These are phyloP conservation scores for Juglanconis oblonga DNA, from an alignment of 2,329 filamentous ascomycete genomes.

Conservation along the genomic window DNA sequence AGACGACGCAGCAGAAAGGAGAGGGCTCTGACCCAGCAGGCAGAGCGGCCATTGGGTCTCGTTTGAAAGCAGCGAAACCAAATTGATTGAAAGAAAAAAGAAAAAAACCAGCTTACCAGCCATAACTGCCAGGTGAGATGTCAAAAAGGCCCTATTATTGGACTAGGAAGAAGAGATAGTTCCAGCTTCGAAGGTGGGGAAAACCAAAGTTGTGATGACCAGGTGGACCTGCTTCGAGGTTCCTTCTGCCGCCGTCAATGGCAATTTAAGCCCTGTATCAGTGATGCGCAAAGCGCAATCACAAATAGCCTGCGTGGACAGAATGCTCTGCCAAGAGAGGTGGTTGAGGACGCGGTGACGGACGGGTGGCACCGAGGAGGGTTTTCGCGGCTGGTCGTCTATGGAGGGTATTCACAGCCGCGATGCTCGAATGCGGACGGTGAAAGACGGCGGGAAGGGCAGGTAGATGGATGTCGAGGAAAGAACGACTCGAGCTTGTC, in stretches of 20 bases:
- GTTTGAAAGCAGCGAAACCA: not conserved
- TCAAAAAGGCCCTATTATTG: not conserved
- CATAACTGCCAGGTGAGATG: not conserved
- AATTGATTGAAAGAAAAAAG: not conserved
- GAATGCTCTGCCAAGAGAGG: not conserved
- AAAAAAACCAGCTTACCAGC: not conserved
- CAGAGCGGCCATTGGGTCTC: not conserved
- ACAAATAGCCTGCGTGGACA: not conserved
- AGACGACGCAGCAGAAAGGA: too few species aligned
- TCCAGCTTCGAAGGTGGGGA: not conserved
- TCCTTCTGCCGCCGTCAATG: not conserved
- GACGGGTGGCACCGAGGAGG: too few species aligned
- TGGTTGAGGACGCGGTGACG: not conserved
- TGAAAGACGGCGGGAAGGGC: not conserved
- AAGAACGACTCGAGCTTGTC: constrained; percentile 20
- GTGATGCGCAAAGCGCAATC: not conserved
- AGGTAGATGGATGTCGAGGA: not conserved
- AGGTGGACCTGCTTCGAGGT: not conserved
- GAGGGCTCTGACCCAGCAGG: not conserved
- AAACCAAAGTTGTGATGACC: too few species aligned
- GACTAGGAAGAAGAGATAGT: not conserved
- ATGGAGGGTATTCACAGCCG: not conserved
- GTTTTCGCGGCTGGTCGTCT: not conserved
- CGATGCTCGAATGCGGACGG: not conserved
- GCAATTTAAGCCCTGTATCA: not conserved